Evolutionary conservation across 176 grass and related monocot genomes (phyloP).

Genomic region (Luzula sylvatica): DNA sequence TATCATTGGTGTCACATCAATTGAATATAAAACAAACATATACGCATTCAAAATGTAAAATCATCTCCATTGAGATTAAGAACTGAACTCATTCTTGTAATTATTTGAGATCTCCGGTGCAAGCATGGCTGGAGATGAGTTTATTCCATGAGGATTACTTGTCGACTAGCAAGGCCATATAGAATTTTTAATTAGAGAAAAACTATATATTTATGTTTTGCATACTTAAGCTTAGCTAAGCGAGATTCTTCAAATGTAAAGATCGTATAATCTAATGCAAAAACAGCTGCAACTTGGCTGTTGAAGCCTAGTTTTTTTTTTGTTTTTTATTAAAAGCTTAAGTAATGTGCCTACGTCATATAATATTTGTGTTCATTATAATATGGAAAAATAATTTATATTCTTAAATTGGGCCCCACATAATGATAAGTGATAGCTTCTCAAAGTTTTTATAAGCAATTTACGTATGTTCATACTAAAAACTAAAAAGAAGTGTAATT

Average conservation of each 20-base stretch:
- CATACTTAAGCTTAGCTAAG: constrained; percentile 19
- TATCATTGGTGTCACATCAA: constrained; percentile 20
- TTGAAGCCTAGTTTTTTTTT: constrained; percentile 6
- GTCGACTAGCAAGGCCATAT: neutral
- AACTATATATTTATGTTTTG: constrained; percentile 5
- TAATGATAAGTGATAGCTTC: neutral
- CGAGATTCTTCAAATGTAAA: constrained; percentile 20
- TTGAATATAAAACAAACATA: neutral
- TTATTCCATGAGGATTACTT: neutral
- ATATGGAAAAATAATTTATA: neutral
- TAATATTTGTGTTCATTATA: neutral
- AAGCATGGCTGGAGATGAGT: neutral
- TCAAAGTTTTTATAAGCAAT: too few species aligned
- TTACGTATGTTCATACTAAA: too few species aligned
- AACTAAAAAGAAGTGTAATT: too few species aligned
- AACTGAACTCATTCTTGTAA: neutral
- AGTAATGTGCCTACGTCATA: neutral
- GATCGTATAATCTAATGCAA: neutral
- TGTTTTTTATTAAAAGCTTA: too few species aligned
- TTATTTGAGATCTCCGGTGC: neutral
- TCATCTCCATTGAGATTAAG: constrained; percentile 5
- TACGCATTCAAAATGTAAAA: neutral
- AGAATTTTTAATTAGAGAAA: constrained; percentile 8
- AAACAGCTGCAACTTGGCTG: neutral
- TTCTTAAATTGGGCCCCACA: constrained; percentile 5